Conservation (phyloP, 2,329 filamentous ascomycete species). For the Saccharata proteae region DNA sequence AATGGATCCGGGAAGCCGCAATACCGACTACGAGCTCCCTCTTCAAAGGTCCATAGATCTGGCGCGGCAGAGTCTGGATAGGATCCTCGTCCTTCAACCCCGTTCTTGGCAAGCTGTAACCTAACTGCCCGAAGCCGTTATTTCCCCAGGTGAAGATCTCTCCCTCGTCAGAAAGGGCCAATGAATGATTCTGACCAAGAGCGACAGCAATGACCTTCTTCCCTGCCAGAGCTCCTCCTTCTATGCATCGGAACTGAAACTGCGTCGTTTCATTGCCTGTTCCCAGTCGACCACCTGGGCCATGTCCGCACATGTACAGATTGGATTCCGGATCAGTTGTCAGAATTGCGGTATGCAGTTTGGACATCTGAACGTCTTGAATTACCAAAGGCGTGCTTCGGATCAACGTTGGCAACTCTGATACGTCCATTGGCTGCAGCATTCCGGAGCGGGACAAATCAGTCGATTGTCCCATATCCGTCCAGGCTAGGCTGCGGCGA, state of each 20-base stretch:
- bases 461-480: constrained; percentile 21
- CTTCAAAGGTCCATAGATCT: constrained; percentile 85
- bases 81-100: constrained; percentile 66
- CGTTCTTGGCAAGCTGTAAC: constrained; percentile 63
- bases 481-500: constrained; percentile 26
- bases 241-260: constrained; percentile 74
- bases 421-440: constrained; percentile 23
- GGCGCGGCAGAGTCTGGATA: constrained; percentile 67
- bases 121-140: constrained; percentile 75
- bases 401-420: constrained; percentile 60
- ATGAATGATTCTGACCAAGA: constrained; percentile 80
- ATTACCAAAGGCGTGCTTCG: constrained; percentile 61
- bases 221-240: constrained; percentile 58
- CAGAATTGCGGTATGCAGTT: constrained; percentile 79
- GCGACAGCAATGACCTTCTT: constrained; percentile 68
- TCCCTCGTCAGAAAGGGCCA: constrained; percentile 76
- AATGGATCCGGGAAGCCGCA: constrained; percentile 83
- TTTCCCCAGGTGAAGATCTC: constrained; percentile 92
- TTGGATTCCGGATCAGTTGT: constrained; percentile 83
- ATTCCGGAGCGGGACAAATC: constrained; percentile 12
- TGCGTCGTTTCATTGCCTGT: constrained; percentile 81
- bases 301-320: constrained; percentile 84
- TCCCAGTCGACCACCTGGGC: constrained; percentile 77
- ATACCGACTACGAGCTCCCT: constrained; percentile 71
- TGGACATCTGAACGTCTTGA: constrained; percentile 76